Conservation (phyloP, 2,329 filamentous ascomycete species). For the Lecanosticta acicola region DNA sequence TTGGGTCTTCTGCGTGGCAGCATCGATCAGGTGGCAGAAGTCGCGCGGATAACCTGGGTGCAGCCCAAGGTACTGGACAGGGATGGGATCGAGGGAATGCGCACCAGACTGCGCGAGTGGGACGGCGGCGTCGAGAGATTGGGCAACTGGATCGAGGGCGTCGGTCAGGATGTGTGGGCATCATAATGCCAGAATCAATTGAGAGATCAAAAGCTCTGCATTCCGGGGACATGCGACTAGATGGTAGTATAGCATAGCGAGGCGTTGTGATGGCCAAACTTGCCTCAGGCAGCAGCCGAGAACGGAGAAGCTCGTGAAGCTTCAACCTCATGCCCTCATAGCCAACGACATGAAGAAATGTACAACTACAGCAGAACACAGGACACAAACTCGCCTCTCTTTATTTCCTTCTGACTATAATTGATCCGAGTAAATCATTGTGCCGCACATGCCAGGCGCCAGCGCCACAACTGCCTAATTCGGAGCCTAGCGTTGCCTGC, state of each 20-base stretch:
- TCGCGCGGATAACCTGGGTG: conserved; percentile 96
- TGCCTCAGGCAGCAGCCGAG: conserved; percentile 4
- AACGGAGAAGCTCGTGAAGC: neutral
- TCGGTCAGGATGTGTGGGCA: conserved; percentile 93
- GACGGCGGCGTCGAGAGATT: conserved; percentile 92
- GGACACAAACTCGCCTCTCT: no score
- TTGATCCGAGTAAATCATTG: no score
- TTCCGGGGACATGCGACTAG: neutral
- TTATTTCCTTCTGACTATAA: no score
- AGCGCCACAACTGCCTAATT: conserved; percentile 8
- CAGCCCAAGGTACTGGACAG: conserved; percentile 97
- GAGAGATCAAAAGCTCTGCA: neutral
- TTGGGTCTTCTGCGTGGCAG: conserved; percentile 82
- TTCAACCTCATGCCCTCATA: conserved; percentile 5
- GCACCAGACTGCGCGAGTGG: conserved; percentile 83
- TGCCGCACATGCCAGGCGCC: conserved; percentile 1
- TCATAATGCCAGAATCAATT: conserved; percentile 44
- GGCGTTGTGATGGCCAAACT: conserved; percentile 8
- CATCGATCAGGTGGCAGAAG: conserved; percentile 92
- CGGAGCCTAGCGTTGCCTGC: conserved; percentile 18
- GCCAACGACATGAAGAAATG: conserved; percentile 10
- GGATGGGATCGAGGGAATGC: conserved; percentile 91
- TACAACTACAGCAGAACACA: conserved; percentile 11
- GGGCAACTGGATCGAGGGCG: conserved; percentile 92
- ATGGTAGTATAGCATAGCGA: conserved; percentile 12